Percentiles rank a stretch among this genome's conserved stretches.
Conservation (phyloP, 169 alveolate species). For the Eimeria praecox region DNA sequence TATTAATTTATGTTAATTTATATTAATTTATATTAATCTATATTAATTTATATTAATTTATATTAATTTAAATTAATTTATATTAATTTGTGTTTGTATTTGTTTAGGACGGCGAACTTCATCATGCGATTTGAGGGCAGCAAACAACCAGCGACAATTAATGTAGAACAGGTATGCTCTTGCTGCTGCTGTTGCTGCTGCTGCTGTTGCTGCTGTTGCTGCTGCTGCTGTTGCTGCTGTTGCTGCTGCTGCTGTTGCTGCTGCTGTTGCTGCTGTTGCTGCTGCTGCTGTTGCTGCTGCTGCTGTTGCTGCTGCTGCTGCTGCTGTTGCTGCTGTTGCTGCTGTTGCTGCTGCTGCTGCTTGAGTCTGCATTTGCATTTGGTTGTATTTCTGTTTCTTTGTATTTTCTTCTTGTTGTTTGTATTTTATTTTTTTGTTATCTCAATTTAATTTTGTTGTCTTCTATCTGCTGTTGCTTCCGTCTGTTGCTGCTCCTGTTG, state of each 20-base stretch:
- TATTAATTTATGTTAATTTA: no score
- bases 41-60: no score
- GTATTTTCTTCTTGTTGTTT: no score
- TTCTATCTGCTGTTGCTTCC: no score
- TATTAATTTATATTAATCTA: no score
- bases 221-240: background rate
- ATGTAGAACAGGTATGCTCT: constrained; percentile 52
- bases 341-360: constrained; percentile 31
- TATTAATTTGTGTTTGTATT: no score
- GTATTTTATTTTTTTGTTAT: no score
- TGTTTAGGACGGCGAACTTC: constrained; percentile 55
- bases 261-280: constrained; percentile 1
- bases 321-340: constrained; percentile 27
- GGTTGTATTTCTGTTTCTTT: no score
- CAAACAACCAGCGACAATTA: constrained; percentile 63
- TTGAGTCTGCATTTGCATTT: no score
- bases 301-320: constrained; percentile 18
- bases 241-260: no score
- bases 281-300: background rate
- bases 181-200: background rate
- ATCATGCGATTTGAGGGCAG: constrained; percentile 74
- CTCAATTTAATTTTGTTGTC: no score
- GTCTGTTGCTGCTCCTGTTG: background rate
- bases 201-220: background rate
- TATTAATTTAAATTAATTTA: no score